Base-by-base conservation (phyloP, 805 yeast genomes). In the Yarrowia sp. region DNA sequence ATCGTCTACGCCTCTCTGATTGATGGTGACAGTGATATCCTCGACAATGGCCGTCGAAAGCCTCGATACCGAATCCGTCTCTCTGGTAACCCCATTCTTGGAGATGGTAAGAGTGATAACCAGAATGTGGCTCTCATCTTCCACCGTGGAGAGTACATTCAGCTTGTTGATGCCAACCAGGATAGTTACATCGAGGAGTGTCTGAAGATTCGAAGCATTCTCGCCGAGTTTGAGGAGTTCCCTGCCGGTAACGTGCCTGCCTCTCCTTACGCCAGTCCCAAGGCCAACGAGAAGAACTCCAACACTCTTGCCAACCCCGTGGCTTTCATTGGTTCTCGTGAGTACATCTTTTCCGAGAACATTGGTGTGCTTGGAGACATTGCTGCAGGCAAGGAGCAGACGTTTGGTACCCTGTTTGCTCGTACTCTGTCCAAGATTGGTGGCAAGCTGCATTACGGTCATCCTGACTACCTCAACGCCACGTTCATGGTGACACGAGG, bases 371-470 rank as follows among this genome's bases (percentile, higher is more conserved):
- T 90, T 61, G 96, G 95, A 66, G 96, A 90, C 78, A 87, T 90
- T 72, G 94, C 95, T 22, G 96, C 96, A 14, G 94, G 94, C 59
- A 90, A 90, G 75, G 96, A 90, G 78, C 95, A 90, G 76, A 90
- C 95, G 10, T 90, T 90, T 79, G 95, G 96, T 68, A 90, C 96
- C 0, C 82, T 90, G 69, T 90, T 89, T 78, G 91, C 95, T 0
- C 85, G 96, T 76, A 89, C 95, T 1, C 81, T 90, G 76, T 93
- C 94, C 2, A 88, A 87, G 75, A 85, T 90, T 72, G 95, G 94
- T 36, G 94, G 93, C 40, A 90, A 90, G 75, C 82, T 90, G 64
- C 96, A 90, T 76, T 90, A 90, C 79, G 96, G 96, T 8, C 96
- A 90, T 76, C 96, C 96, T 42, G 96, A 90, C 79, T 89, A 90